Base-by-base conservation (phyloP, 148 eudicot species). In the Rhododendron henanense region DNA sequence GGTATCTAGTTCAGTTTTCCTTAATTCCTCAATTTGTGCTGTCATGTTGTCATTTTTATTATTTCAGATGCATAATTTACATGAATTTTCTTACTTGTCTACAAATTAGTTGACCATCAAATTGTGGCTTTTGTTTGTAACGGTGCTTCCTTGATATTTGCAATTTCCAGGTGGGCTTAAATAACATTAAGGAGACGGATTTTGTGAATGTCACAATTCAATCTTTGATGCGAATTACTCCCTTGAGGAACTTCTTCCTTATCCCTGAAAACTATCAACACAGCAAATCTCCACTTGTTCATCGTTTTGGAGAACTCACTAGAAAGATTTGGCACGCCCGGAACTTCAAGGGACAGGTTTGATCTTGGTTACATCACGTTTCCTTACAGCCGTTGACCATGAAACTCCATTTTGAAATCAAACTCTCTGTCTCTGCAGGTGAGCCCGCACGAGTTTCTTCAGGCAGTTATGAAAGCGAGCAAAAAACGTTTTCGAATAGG, bases 331-430 rank as follows among this genome's bases (percentile, higher is more conserved):
- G 98, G 99, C 98, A 97, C 87, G 90, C 98, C 9, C 89, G 96
- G 88, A 97, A 97, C 88, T 97, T 97, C 82, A 97, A 97, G 90
- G 98, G 99, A 89, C 99, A 97, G 98, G 99, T 97, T 79, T 83
- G 88, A 18, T 79, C 67, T 75, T 59, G 28, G 51, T 85, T 84
- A 87, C 76, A 31, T 44, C 5, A 71, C 25, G 13, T 85, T 84
- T 44, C 13, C 51, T 37, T 21, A 16, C 5, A 41, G 74, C 44
- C 21, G 16, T 61, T 65, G 8, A 55, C 33, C 19, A 19, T 25
- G 48, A 83, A 44, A 86, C 25, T 75, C 25, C n/a, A 48, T 63
- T 83, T 76, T 75, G n/a, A 37, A 75, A 37, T 75, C 25, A 39
- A 33, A 19, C 31, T 73, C 59, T 28, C 1, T 75, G 35, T 59